phyloP scores from a whole-genome alignment of 768 basidiomycete genomes.

The Naganishia antarctica region DNA sequence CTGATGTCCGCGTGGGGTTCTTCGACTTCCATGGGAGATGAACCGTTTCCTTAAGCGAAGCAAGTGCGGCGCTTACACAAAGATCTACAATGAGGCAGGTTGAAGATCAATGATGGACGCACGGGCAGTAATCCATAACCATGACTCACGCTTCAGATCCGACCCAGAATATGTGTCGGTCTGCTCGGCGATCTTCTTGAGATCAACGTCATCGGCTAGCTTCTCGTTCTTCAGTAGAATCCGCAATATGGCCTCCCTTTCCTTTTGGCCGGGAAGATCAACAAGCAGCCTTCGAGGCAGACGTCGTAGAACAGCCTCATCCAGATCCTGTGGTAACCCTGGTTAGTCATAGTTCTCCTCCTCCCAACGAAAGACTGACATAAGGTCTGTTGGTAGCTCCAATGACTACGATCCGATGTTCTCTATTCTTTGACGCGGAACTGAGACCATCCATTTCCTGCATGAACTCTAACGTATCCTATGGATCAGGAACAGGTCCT shows the following conservation, averaged over 20 bases:
- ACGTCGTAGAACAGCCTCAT: conserved; percentile 81
- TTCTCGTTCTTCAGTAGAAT: conserved; percentile 79
- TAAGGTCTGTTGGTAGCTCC: conserved; percentile 77
- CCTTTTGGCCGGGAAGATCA: conserved; percentile 79
- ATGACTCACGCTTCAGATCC: conserved; percentile 77
- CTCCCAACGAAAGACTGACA: conserved; percentile 5
- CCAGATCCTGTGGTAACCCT: conserved; percentile 36
- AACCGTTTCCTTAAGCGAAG: conserved; percentile 80
- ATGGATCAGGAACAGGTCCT: neutral
- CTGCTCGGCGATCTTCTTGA: conserved; percentile 37
- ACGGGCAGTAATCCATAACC: neutral
- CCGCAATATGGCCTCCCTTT: conserved; percentile 79
- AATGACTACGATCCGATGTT: conserved; percentile 80
- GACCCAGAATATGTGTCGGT: conserved; percentile 76
- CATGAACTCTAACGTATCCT: conserved; percentile 41
- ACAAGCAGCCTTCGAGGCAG: conserved; percentile 79
- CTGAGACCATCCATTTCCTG: conserved; percentile 83
- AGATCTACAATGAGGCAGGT: conserved; percentile 58
- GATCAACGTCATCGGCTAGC: conserved; percentile 49
- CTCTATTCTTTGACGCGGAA: conserved; percentile 61
- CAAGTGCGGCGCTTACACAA: conserved; percentile 85
- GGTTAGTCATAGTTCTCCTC: neutral
- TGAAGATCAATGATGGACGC: neutral
- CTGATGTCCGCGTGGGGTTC: neutral
- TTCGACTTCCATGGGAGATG: conserved; percentile 65